These are phyloP conservation scores for Nymphaea thermarum DNA, from an alignment of 164 flowering plant species.

Conservation along the genomic window DNA sequence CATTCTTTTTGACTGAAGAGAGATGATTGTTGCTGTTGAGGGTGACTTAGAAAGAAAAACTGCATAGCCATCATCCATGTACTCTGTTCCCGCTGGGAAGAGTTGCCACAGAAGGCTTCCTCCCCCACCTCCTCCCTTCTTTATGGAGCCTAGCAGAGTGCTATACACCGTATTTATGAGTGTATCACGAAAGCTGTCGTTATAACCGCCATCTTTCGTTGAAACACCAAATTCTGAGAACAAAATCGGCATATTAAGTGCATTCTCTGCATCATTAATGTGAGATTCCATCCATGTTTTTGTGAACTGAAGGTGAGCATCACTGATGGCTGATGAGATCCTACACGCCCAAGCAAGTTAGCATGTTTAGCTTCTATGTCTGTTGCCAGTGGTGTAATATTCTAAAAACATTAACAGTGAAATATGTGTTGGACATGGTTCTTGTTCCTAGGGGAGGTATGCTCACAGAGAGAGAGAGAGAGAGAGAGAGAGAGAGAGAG, in stretches of 20 bases:
- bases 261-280: constrained; percentile 72
- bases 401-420: too few species aligned
- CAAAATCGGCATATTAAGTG: constrained; percentile 77
- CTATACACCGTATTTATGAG: constrained; percentile 49
- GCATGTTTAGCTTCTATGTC: not conserved
- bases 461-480: not conserved
- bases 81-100: constrained; percentile 80
- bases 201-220: constrained; percentile 58
- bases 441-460: not conserved
- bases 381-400: too few species aligned
- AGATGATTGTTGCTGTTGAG: constrained; percentile 50
- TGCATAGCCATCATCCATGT: constrained; percentile 95
- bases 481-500: constrained; percentile 1
- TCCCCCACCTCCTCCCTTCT: constrained; percentile 73
- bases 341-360: constrained; percentile 14
- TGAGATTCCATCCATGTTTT: constrained; percentile 86
- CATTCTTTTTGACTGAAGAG: constrained; percentile 65
- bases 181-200: constrained; percentile 45
- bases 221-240: constrained; percentile 86
- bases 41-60: constrained; percentile 53
- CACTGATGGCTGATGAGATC: constrained; percentile 59
- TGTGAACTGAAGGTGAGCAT: constrained; percentile 46
- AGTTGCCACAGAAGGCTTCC: constrained; percentile 89
- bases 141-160: constrained; percentile 43
- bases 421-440: too few species aligned